Percentiles rank a stretch among this genome's conserved stretches.
These are phyloP conservation scores for Tephrocybe sp. DNA, from an alignment of 768 basidiomycete genomes.

Conservation along the genomic window DNA sequence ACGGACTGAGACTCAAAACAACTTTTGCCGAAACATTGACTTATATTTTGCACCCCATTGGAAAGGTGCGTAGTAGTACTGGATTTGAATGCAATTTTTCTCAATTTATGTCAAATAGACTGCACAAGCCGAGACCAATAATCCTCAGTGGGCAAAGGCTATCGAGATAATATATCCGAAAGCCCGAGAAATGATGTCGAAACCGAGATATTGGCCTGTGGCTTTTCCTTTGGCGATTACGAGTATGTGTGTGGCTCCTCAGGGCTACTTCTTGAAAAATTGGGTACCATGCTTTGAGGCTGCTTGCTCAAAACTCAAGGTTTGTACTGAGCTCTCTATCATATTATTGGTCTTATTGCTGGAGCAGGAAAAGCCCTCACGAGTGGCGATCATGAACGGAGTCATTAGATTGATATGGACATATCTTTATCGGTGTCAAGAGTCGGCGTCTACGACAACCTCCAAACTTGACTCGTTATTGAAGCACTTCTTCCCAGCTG, in stretches of 20 bases:
- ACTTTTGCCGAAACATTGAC: constrained; percentile 84
- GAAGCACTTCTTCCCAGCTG: constrained; percentile 78
- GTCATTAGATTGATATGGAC: constrained; percentile 88
- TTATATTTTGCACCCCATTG: constrained; percentile 80
- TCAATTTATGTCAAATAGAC: constrained; percentile 46
- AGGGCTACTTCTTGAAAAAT: constrained; percentile 79
- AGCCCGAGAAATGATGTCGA: constrained; percentile 81
- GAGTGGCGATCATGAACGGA: constrained; percentile 76
- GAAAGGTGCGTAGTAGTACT: constrained; percentile 54
- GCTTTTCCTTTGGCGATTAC: constrained; percentile 86
- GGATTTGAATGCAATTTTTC: constrained; percentile 1
- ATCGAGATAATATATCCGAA: constrained; percentile 83
- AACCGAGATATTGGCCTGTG: constrained; percentile 86
- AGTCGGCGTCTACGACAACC: constrained; percentile 79
- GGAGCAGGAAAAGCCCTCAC: constrained; percentile 73
- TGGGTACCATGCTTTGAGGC: constrained; percentile 78
- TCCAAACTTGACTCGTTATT: constrained; percentile 73
- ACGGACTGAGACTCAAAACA: constrained; percentile 79
- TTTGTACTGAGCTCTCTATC: constrained; percentile 25
- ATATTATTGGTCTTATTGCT: constrained; percentile 6
- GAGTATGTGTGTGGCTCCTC: constrained; percentile 83
- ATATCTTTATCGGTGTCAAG: constrained; percentile 92
- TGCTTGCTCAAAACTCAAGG: constrained; percentile 79
- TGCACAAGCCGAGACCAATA: constrained; percentile 94
- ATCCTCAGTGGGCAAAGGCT: constrained; percentile 92